Conservation (phyloP, 2,329 filamentous ascomycete species). For the Fusarium veterinarium region DNA sequence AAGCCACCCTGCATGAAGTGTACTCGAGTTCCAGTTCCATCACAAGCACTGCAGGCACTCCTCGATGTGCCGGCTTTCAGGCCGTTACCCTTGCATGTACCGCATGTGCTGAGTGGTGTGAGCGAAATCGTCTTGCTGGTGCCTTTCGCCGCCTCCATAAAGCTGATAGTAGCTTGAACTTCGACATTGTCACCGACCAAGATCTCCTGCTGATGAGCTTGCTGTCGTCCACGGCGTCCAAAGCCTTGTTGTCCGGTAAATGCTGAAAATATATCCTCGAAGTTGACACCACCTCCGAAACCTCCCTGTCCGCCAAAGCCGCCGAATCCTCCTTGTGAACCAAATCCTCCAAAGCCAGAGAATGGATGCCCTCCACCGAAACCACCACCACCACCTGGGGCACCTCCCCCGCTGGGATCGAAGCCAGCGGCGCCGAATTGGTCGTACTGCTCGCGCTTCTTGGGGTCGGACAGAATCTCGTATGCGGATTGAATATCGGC, state of each 20-base stretch:
- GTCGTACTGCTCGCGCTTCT: constrained; percentile 94
- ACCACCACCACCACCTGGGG: constrained; percentile 68
- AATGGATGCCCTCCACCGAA: constrained; percentile 75
- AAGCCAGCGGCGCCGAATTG: constrained; percentile 90
- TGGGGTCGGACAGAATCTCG: constrained; percentile 89
- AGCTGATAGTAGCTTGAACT: constrained; percentile 90
- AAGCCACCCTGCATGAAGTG: constrained; percentile 94
- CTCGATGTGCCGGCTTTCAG: constrained; percentile 83
- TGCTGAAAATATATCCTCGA: constrained; percentile 93
- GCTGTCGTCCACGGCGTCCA: constrained; percentile 59
- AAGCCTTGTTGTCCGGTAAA: constrained; percentile 74
- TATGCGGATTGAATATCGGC: constrained; percentile 93
- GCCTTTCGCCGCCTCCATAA: constrained; percentile 96
- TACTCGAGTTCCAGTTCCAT: constrained; percentile 86
- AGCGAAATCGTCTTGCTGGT: constrained; percentile 88
- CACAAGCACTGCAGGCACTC: constrained; percentile 80
- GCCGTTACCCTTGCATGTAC: constrained; percentile 84
- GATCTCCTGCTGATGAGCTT: constrained; percentile 81
- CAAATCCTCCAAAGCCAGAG: constrained; percentile 59
- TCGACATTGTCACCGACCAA: constrained; percentile 97
- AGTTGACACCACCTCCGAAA: constrained; percentile 88
- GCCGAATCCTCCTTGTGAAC: constrained; percentile 33
- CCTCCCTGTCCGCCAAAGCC: constrained; percentile 64
- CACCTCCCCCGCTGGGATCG: constrained; percentile 74
- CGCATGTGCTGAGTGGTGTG: constrained; percentile 82